Evolutionary conservation across 768 basidiomycete genomes (phyloP), one percentile per base, ranked within the genome.

Genomic region (Artomyces pyxidatus): DNA sequence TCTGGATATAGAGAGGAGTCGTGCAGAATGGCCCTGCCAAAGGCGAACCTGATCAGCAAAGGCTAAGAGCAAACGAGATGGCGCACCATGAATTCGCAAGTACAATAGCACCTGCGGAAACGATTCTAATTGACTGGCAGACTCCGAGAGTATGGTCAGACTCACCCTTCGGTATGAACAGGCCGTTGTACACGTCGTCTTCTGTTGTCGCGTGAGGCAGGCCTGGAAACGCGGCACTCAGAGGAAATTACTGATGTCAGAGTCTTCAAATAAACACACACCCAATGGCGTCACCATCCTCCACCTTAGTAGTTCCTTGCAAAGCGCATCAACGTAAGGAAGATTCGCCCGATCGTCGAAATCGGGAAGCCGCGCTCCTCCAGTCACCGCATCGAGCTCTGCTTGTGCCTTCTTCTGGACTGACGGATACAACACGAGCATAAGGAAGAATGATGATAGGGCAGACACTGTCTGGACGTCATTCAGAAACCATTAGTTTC

Each of bases 151-250:
- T 3, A 35, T 35, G n/a, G n/a, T n/a, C n/a, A 14, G 5, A 35
- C 2, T 7, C 73, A 11, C 83, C 83, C 59, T 80, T 77, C 27
- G 82, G 81, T 44, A 85, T 76, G 47, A 71, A 68, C 68, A 72
- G 71, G 10, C 73, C 77, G 40, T 73, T 63, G 59, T 84, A 85
- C 32, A 79, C 62, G 57, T 86, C 81, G 54, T 85, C 78, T 59
- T 83, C 75, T 68, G 73, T 80, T 57, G 81, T 54, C 40, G 80
- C 70, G 50, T 85, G 83, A 0, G 83, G 83, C 35, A 85, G 70
- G 48, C 71, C 83, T 83, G 35, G 37, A 14, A 49, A 26, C n/a
- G n/a, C n/a, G n/a, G n/a, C n/a, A n/a, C n/a, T 39, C 28, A 30
- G 30, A 10, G 9, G 8, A 3, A 8, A 12, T 27, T n/a, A 30